Evolutionary conservation across 2,329 filamentous ascomycete species (phyloP).

Genomic region (Pyrenochaeta sp.): DNA sequence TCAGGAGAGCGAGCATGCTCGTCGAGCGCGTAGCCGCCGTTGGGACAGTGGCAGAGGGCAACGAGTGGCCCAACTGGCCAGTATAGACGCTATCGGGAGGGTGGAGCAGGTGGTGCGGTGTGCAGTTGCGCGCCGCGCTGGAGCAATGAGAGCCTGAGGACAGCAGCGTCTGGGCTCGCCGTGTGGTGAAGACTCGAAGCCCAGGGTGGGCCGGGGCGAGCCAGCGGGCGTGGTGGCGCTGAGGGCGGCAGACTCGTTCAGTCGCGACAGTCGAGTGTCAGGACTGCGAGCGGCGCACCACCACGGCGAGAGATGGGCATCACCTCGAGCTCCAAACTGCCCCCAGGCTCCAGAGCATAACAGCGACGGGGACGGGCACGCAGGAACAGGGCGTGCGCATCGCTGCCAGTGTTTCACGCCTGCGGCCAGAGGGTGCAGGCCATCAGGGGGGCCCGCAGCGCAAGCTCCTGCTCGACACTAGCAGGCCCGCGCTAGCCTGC

Average conservation of each 20-base stretch:
- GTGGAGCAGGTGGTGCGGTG: slow-evolving; percentile 34
- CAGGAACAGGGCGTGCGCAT: slow-evolving; percentile 33
- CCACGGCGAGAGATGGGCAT: background rate
- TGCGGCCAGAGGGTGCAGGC: slow-evolving; percentile 18
- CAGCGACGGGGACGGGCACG: slow-evolving; percentile 8
- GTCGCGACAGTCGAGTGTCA: no score
- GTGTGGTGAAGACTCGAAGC: no score
- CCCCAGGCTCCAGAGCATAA: slow-evolving; percentile 5
- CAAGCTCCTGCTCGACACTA: no score
- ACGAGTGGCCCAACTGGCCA: slow-evolving; percentile 26
- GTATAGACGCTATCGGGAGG: slow-evolving; percentile 33
- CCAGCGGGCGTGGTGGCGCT: slow-evolving; percentile 1
- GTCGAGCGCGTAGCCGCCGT: slow-evolving; percentile 32
- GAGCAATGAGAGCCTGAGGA: slow-evolving; percentile 33
- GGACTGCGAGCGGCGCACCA: no score
- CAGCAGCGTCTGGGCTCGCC: no score
- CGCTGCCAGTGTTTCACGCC: slow-evolving; percentile 32
- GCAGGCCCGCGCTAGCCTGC: slow-evolving; percentile 15
- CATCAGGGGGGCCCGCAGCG: slow-evolving; percentile 13
- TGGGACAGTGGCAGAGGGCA: slow-evolving; percentile 22
- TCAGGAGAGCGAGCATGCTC: slow-evolving; percentile 14
- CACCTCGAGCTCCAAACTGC: background rate
- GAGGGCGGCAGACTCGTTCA: background rate
- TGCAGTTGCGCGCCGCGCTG: slow-evolving; percentile 20
- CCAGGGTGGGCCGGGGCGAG: slow-evolving; percentile 13